A percentile compares a stretch with the other conserved stretches of the same genome.
Conservation (phyloP, 2,329 filamentous ascomycete species). For the Tolypocladium capitatum region DNA sequence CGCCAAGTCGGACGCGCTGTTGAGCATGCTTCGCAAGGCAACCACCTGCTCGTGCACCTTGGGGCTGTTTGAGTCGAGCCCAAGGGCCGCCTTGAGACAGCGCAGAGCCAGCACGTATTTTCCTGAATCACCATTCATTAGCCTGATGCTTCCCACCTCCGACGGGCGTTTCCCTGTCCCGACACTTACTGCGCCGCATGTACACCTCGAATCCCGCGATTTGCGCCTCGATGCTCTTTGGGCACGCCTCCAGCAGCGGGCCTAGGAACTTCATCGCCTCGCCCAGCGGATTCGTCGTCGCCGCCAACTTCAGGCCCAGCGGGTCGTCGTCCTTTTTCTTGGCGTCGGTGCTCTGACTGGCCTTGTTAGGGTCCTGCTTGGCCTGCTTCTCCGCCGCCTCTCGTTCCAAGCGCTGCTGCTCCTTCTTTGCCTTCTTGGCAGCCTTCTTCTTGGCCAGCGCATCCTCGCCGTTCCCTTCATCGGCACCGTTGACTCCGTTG, state of each 20-base stretch:
- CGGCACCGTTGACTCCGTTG: constrained; percentile 48
- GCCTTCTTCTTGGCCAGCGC: constrained; percentile 71
- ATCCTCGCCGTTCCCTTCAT: constrained; percentile 38
- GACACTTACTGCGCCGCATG: constrained; percentile 60
- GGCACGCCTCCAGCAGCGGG: constrained; percentile 70
- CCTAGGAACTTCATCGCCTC: constrained; percentile 79
- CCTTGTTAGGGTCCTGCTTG: constrained; percentile 75
- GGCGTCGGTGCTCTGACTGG: constrained; percentile 46
- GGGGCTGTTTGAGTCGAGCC: constrained; percentile 55
- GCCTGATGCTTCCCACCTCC: background rate
- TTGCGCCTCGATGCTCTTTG: constrained; percentile 71
- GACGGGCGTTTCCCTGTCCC: too few relatives aligned
- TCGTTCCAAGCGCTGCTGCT: constrained; percentile 50
- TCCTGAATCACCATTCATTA: constrained; percentile 32
- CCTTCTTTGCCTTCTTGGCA: constrained; percentile 79
- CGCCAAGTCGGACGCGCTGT: constrained; percentile 42
- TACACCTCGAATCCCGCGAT: constrained; percentile 83
- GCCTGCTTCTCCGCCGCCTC: constrained; percentile 66
- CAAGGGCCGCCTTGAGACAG: constrained; percentile 62
- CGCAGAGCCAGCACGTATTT: constrained; percentile 82
- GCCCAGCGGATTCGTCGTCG: constrained; percentile 69
- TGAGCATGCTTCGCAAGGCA: constrained; percentile 52
- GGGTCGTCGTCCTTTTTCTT: constrained; percentile 92
- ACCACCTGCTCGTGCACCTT: constrained; percentile 63
- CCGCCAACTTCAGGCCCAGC: constrained; percentile 62